These are phyloP conservation scores for Rhodotorula taiwanensis DNA, from an alignment of 768 basidiomycete species.

Conservation along the genomic window DNA sequence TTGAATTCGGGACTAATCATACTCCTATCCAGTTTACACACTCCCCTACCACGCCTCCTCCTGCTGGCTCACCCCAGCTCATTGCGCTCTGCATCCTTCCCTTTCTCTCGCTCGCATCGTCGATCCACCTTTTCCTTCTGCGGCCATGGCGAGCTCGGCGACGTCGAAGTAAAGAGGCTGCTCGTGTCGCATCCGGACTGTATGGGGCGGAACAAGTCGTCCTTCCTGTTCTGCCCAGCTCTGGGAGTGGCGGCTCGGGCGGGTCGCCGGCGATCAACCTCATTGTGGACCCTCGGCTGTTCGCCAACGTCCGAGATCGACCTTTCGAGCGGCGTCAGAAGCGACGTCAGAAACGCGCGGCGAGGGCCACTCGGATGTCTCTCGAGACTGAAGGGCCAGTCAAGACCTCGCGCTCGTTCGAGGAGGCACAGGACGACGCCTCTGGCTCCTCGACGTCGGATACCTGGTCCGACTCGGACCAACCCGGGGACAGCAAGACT, in stretches of 20 bases:
- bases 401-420: not conserved
- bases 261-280: constrained; percentile 11
- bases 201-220: too few relatives aligned
- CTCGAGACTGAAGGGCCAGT: too few relatives aligned
- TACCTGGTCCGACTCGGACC: not conserved
- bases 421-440: too few relatives aligned
- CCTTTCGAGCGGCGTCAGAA: too few relatives aligned
- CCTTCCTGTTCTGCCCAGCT: not conserved
- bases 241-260: not conserved
- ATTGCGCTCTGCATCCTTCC: constrained; percentile 16
- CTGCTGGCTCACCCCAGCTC: not conserved
- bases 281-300: constrained; percentile 11
- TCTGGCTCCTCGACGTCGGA: not conserved
- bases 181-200: not conserved
- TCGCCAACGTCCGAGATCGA: not conserved
- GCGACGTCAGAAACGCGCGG: not conserved
- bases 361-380: not conserved
- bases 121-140: constrained; percentile 1
- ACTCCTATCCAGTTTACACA: constrained; percentile 1
- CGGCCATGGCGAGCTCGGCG: not conserved
- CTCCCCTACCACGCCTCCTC: not conserved
- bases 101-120: constrained; percentile 15
- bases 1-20: not conserved
- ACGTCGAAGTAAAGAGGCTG: not conserved
- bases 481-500: not conserved